Evolutionary conservation across 225 moss, liverwort and hornwort genomes (phyloP).

Genomic region (Ulota crispa): DNA sequence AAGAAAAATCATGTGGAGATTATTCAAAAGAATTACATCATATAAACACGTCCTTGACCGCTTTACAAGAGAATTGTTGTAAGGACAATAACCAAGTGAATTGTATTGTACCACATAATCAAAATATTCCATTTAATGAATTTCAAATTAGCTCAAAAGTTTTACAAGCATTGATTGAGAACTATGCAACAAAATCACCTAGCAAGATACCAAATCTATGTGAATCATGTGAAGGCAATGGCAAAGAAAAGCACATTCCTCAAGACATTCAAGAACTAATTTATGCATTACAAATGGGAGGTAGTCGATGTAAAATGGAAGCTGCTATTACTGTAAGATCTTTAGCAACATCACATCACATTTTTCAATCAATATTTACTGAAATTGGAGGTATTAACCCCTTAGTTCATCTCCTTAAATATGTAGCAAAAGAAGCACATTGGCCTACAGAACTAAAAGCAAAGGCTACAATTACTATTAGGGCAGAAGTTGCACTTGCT

Average conservation of each 20-base stretch:
- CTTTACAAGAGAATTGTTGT: not conserved
- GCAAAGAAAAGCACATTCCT: slow-evolving; percentile 26
- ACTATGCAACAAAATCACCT: slow-evolving; percentile 22
- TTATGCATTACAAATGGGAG: slow-evolving; percentile 50
- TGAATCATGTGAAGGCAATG: slow-evolving; percentile 6
- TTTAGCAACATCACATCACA: slow-evolving; percentile 49
- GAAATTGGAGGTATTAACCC: slow-evolving; percentile 58
- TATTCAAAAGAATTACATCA: not conserved
- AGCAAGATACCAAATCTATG: slow-evolving; percentile 11
- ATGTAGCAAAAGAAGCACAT: slow-evolving; percentile 61
- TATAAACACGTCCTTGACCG: slow-evolving; percentile 10
- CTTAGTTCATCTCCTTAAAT: slow-evolving; percentile 61
- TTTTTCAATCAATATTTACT: slow-evolving; percentile 52
- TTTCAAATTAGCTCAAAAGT: slow-evolving; percentile 25
- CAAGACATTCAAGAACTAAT: slow-evolving; percentile 57
- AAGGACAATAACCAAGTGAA: slow-evolving; percentile 22
- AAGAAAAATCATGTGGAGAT: not conserved
- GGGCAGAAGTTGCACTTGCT: slow-evolving; percentile 77
- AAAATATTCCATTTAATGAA: slow-evolving; percentile 16
- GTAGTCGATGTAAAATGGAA: slow-evolving; percentile 76
- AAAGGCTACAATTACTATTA: slow-evolving; percentile 74
- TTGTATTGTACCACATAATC: slow-evolving; percentile 19
- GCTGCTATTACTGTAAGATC: slow-evolving; percentile 64
- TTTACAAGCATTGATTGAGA: slow-evolving; percentile 31
- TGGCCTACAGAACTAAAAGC: slow-evolving; percentile 70